Conservation (phyloP, 192 early-diverging fungal genomes). For the Jimgerdemannia lactiflua region DNA sequence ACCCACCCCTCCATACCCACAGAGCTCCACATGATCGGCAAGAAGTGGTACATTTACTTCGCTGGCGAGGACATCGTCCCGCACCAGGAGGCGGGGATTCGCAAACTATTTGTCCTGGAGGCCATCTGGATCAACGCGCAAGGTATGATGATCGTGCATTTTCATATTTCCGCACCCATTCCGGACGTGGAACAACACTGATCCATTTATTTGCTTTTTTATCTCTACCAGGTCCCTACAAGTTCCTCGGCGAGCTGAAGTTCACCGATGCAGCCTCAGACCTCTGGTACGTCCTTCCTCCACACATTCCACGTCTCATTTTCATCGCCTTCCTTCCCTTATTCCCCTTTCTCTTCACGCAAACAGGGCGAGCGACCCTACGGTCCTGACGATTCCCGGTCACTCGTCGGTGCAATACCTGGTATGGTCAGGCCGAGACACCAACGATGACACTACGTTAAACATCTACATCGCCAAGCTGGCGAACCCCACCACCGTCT, state of each 20-base stretch:
- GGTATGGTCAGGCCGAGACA: background rate
- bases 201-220: background rate
- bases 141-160: background rate
- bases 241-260: background rate
- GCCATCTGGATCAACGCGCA: background rate
- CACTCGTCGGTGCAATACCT: background rate
- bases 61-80: background rate
- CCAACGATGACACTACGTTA: background rate
- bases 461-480: background rate
- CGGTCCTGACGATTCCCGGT: background rate
- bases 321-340: background rate
- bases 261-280: background rate
- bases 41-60: background rate
- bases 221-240: background rate
- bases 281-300: background rate
- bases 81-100: background rate
- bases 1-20: background rate
- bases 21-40: background rate
- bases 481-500: background rate
- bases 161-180: background rate
- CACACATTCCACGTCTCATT: background rate
- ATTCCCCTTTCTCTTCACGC: background rate
- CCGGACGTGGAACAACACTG: background rate
- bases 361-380: background rate
- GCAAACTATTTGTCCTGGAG: background rate